These are phyloP conservation scores for Camelina sativa DNA, from an alignment of 345 rosid genomes.

Conservation along the genomic window DNA sequence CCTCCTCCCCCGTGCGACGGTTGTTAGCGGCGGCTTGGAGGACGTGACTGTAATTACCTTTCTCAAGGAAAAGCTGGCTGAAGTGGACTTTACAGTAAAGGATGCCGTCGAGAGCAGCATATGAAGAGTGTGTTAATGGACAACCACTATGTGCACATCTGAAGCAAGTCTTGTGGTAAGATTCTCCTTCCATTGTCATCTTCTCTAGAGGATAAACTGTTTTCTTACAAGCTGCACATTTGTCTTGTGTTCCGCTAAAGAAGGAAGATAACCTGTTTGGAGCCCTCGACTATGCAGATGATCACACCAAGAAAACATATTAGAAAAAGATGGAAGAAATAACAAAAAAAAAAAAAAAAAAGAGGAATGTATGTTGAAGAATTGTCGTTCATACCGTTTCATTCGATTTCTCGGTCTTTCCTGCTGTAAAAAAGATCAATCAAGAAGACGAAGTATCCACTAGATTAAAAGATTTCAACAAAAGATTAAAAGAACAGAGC, in stretches of 20 bases:
- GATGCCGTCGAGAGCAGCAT: constrained; percentile 86
- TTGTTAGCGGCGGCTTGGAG: constrained; percentile 54
- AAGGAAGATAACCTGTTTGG: constrained; percentile 81
- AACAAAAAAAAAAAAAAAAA: neutral
- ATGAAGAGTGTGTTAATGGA: constrained; percentile 84
- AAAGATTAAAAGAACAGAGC: neutral
- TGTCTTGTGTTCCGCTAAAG: constrained; percentile 94
- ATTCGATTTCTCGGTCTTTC: constrained; percentile 53
- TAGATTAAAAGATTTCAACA: neutral
- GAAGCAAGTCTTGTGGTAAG: constrained; percentile 92
- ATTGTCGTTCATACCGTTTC: constrained; percentile 54
- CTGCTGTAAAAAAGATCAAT: constrained; percentile 31
- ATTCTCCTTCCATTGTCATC: constrained; percentile 87
- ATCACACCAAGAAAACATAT: neutral
- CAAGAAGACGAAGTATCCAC: neutral
- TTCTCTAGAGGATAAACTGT: constrained; percentile 90
- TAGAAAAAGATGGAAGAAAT: neutral
- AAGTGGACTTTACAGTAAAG: constrained; percentile 95
- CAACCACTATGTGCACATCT: constrained; percentile 90
- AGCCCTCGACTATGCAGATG: constrained; percentile 52
- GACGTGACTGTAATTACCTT: constrained; percentile 82
- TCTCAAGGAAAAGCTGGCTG: constrained; percentile 89
- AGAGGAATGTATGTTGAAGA: neutral
- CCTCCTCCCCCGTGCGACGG: constrained; percentile 48
- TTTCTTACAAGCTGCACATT: constrained; percentile 81